phyloP scores from a whole-genome alignment of 2,329 filamentous ascomycete species.

The Fusarium camptoceras region DNA sequence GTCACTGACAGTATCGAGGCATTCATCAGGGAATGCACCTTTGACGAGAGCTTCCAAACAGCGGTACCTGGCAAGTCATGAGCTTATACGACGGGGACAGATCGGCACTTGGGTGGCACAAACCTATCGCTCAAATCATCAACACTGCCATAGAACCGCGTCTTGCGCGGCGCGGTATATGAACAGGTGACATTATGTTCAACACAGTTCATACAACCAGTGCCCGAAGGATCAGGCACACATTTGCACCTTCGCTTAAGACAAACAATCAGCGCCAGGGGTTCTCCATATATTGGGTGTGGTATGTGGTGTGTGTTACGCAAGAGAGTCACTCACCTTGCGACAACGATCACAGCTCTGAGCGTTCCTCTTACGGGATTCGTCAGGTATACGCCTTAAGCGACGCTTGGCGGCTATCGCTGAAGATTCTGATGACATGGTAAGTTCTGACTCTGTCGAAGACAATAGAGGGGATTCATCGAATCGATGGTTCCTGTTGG shows the following conservation, averaged over 20 bases:
- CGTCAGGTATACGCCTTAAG: conserved; percentile 51
- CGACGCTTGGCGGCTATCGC: conserved; percentile 45
- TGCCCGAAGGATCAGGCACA: conserved; percentile 46
- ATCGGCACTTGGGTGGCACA: conserved; percentile 4
- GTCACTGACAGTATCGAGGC: conserved; percentile 46
- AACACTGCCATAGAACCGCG: conserved; percentile 53
- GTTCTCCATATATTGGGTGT: not conserved
- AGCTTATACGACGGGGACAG: not conserved
- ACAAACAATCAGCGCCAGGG: conserved; percentile 1
- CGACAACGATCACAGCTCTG: conserved; percentile 54
- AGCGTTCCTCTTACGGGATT: conserved; percentile 51
- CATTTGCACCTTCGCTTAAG: conserved; percentile 52
- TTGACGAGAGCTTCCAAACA: conserved; percentile 54
- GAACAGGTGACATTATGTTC: conserved; percentile 50
- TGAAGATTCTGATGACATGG: conserved; percentile 27
- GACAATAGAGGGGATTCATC: conserved; percentile 22
- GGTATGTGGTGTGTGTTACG: not conserved
- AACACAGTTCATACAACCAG: conserved; percentile 50
- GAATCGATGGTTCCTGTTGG: conserved; percentile 30
- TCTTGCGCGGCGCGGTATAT: conserved; percentile 52
- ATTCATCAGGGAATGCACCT: conserved; percentile 50
- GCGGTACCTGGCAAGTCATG: conserved; percentile 43
- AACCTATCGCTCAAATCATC: conserved; percentile 54
- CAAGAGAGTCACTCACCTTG: conserved; percentile 42
- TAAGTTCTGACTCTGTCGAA: not conserved